phyloP scores from a whole-genome alignment of 1,284 basidiomycete species.

The Moesziomyces sp. region DNA sequence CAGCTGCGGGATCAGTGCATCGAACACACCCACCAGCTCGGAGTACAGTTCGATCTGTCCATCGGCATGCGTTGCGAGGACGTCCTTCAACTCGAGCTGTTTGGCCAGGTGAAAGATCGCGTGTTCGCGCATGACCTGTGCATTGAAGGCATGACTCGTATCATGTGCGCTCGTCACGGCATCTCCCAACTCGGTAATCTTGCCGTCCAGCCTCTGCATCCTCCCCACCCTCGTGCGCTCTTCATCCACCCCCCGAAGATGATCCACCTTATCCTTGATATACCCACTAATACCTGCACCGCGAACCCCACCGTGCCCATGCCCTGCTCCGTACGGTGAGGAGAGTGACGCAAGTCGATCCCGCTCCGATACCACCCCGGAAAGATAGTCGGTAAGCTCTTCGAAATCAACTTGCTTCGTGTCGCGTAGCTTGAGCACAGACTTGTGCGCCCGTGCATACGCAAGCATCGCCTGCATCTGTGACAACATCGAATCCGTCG shows the following conservation, averaged over 20 bases:
- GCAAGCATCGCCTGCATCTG: slow-evolving; percentile 88
- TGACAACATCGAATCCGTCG: slow-evolving; percentile 77
- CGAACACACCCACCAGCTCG: slow-evolving; percentile 22
- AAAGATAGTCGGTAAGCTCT: slow-evolving; percentile 93
- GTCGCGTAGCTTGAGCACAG: slow-evolving; percentile 91
- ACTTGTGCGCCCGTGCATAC: slow-evolving; percentile 88
- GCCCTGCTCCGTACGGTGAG: slow-evolving; percentile 56
- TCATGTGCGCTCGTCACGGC: slow-evolving; percentile 94
- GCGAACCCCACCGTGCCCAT: slow-evolving; percentile 68
- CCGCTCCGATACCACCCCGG: slow-evolving; percentile 87
- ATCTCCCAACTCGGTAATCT: slow-evolving; percentile 97
- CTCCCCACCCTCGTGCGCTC: slow-evolving; percentile 90
- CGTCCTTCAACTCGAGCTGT: slow-evolving; percentile 93
- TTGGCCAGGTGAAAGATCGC: slow-evolving; percentile 87
- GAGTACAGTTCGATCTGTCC: slow-evolving; percentile 88
- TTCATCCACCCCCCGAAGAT: slow-evolving; percentile 89
- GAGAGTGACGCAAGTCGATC: slow-evolving; percentile 75
- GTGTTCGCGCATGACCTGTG: slow-evolving; percentile 91
- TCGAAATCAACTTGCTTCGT: slow-evolving; percentile 99
- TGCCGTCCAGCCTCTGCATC: slow-evolving; percentile 88
- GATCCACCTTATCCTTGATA: slow-evolving; percentile 91
- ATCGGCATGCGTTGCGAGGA: slow-evolving; percentile 86
- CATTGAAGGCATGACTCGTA: slow-evolving; percentile 92
- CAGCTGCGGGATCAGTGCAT: slow-evolving; percentile 30
- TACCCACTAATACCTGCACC: slow-evolving; percentile 82